Evolutionary conservation across 2,329 filamentous ascomycete genomes (phyloP).

Genomic region (Epichloe sibirici): DNA sequence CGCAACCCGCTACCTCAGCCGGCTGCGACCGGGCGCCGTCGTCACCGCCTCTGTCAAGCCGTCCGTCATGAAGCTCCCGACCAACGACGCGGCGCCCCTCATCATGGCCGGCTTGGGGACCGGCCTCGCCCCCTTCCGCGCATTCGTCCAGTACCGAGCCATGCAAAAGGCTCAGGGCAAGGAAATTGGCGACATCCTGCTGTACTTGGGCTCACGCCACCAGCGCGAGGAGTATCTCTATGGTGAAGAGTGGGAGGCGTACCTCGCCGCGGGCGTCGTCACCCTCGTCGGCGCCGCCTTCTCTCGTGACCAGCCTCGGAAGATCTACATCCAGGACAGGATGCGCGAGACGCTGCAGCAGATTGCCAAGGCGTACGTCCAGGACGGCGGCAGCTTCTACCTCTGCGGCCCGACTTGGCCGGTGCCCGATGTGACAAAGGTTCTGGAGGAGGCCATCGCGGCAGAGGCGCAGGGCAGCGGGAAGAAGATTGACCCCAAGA

Average conservation of each 20-base stretch:
- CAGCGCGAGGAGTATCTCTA: constrained; percentile 98
- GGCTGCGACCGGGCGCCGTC: constrained; percentile 59
- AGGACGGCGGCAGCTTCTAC: constrained; percentile 86
- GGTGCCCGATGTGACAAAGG: constrained; percentile 88
- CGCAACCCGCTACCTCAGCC: constrained; percentile 79
- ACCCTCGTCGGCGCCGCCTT: constrained; percentile 89
- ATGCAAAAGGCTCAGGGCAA: constrained; percentile 97
- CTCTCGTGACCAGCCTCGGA: constrained; percentile 90
- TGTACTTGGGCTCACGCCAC: constrained; percentile 95
- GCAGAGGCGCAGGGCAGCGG: constrained; percentile 55
- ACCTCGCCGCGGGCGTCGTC: constrained; percentile 88
- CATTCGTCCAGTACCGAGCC: constrained; percentile 94
- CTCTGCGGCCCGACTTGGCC: constrained; percentile 98
- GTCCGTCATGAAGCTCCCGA: constrained; percentile 96
- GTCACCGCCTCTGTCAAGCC: constrained; percentile 94
- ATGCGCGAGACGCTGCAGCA: constrained; percentile 81
- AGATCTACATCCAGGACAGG: constrained; percentile 98
- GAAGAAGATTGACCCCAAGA: constrained; percentile 73
- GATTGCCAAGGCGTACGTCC: constrained; percentile 76
- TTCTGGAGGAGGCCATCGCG: constrained; percentile 84
- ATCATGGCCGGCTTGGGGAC: constrained; percentile 99
- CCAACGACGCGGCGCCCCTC: constrained; percentile 75
- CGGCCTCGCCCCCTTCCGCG: constrained; percentile 95
- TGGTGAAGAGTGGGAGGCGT: constrained; percentile 98
- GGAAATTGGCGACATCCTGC: constrained; percentile 80